Base-by-base conservation (phyloP, 148 eudicot species). In the Dysphania ambrosioides region DNA sequence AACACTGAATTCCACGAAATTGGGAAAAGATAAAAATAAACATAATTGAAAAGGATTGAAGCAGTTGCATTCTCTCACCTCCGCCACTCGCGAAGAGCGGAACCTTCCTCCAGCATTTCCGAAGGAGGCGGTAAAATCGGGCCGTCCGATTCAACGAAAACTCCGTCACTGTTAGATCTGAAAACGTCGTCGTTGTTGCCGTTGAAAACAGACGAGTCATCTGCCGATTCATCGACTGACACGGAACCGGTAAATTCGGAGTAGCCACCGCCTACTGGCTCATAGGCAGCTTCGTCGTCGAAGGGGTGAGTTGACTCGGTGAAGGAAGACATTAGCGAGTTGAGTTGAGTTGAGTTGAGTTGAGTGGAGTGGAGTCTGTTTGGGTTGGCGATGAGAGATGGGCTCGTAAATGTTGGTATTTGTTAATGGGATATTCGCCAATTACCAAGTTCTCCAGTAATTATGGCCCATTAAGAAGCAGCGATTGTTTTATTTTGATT, bases 41-140 rank as follows among this genome's bases (percentile, higher is more conserved):
- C 59, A 61, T 7, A 74, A 16, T 15, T 15, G n/a, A 34, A 66
- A 16, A 42, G 55, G 3, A 35, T 32, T 13, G 2, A 2, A 35
- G 4, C 12, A 56, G 57, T 35, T 31, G 13, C 75, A 61, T 13
- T 9, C 44, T 49, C 31, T 35, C 21, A 87, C 91, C 87, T 87
- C 67, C 88, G 82, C 93, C 92, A 90, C 61, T 90, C 95, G 27
- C 89, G 85, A 58, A 90, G 89, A 72, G 90, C 92, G 30, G 65
- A 38, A 8, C 92, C 87, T 77, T 88, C 92, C 82, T 88, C 95
- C n/a, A 75, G 79, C 85, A 88, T 90, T 66, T 90, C 91, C 32
- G 76, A 68, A 64, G 87, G 87, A 4, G 93, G 90, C 19, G 95
- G 90, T 74, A 90, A 79, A 79, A 88, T 72, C 58, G 95, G 90